These are phyloP conservation scores for Pythium brassicae DNA, from an alignment of 352 stramenopile genomes.

Conservation along the genomic window DNA sequence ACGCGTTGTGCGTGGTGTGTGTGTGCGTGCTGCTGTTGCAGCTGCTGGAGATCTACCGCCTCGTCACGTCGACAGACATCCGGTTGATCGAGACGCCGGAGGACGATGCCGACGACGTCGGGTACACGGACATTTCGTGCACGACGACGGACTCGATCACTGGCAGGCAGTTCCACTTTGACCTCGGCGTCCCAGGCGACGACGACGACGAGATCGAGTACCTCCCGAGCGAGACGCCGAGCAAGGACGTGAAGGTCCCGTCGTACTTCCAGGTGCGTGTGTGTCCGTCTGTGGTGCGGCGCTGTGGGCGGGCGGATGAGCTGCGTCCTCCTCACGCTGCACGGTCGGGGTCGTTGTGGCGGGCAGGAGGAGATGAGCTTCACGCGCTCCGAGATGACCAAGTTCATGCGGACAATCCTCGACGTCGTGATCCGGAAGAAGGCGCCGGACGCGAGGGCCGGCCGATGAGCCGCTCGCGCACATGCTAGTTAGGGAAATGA, in stretches of 20 bases:
- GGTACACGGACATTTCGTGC: conserved; percentile 67
- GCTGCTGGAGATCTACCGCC: conserved; percentile 73
- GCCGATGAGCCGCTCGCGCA: conserved; percentile 8
- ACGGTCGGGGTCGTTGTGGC: too few relatives aligned
- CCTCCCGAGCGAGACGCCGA: conserved; percentile 52
- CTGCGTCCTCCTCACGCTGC: too few relatives aligned
- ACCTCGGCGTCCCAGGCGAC: conserved; percentile 62
- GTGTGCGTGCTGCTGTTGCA: too few relatives aligned
- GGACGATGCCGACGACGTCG: conserved; percentile 43
- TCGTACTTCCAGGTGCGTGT: conserved; percentile 73
- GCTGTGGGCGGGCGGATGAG: neutral
- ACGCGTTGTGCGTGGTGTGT: neutral
- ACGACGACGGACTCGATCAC: conserved; percentile 60
- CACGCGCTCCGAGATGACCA: conserved; percentile 73
- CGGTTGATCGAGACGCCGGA: conserved; percentile 57
- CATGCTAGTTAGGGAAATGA: conserved; percentile 14
- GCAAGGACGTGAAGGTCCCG: conserved; percentile 48
- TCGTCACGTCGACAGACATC: conserved; percentile 77
- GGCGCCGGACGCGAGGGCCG: conserved; percentile 22
- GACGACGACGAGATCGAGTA: conserved; percentile 78
- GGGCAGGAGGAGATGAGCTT: conserved; percentile 76
- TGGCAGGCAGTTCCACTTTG: conserved; percentile 69
- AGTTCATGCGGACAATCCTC: conserved; percentile 79
- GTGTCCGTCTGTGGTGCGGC: too few relatives aligned
- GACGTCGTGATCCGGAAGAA: conserved; percentile 82